Percentiles rank a stretch among this genome's conserved stretches.
These are phyloP conservation scores for Epithele typhae DNA, from an alignment of 768 basidiomycete species.

Conservation along the genomic window DNA sequence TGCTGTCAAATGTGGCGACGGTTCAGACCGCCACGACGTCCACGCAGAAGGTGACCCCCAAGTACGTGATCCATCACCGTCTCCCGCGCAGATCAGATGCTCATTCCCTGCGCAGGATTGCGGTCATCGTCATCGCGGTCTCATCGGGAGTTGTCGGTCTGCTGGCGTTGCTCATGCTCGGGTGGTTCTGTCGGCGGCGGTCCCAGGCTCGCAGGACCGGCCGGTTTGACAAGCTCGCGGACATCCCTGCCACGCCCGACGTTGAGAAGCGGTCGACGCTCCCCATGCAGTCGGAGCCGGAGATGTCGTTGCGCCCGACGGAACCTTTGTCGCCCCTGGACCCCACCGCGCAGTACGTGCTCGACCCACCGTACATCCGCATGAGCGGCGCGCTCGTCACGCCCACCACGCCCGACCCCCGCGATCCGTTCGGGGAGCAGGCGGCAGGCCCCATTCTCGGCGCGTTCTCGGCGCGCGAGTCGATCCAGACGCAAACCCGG, in stretches of 20 bases:
- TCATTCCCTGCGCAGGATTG: slow-evolving; percentile 34
- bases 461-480: slow-evolving; percentile 12
- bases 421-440: slow-evolving; percentile 10
- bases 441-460: slow-evolving; percentile 8
- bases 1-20: too few species aligned
- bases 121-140: slow-evolving; percentile 41
- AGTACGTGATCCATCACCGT: not conserved
- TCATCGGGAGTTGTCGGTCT: slow-evolving; percentile 37
- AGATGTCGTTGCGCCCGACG: not conserved
- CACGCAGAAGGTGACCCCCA: slow-evolving; percentile 3
- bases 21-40: too few species aligned
- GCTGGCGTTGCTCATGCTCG: slow-evolving; percentile 36
- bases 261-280: slow-evolving; percentile 7
- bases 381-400: slow-evolving; percentile 10
- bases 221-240: slow-evolving; percentile 20
- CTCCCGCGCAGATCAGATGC: too few species aligned
- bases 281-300: not conserved
- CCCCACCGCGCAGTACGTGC: slow-evolving; percentile 8
- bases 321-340: slow-evolving; percentile 3
- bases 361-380: slow-evolving; percentile 14
- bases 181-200: slow-evolving; percentile 40
- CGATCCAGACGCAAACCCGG: not conserved
- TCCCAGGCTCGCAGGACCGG: slow-evolving; percentile 22
- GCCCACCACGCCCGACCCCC: slow-evolving; percentile 8
- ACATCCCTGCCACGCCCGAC: slow-evolving; percentile 5